Conservation (phyloP, 2,329 filamentous ascomycete species). For the Aphanoascus verrucosus region DNA sequence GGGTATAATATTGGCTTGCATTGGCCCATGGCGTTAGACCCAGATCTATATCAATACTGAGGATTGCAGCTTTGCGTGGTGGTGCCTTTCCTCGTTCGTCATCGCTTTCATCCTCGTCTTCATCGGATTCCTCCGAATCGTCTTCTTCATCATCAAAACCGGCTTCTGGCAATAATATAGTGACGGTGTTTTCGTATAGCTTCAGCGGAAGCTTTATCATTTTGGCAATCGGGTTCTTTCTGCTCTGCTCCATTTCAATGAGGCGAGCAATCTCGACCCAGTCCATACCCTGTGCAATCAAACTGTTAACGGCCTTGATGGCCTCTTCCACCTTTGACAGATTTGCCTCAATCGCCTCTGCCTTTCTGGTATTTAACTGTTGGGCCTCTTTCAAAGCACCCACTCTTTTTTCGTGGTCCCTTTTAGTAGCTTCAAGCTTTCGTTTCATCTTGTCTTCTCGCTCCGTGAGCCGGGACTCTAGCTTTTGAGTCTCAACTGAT, state of each 20-base stretch:
- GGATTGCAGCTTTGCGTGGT: constrained; percentile 24
- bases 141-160: constrained; percentile 42
- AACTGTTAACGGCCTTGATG: constrained; percentile 78
- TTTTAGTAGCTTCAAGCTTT: constrained; percentile 73
- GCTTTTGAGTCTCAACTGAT: constrained; percentile 83
- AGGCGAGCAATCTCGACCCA: constrained; percentile 86
- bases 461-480: constrained; percentile 73
- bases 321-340: constrained; percentile 84
- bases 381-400: constrained; percentile 74
- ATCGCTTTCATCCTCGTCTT: constrained; percentile 37
- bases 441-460: constrained; percentile 68
- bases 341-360: constrained; percentile 82
- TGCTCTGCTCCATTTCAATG: constrained; percentile 74
- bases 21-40: constrained; percentile 76
- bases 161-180: constrained; percentile 56
- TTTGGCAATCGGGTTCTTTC: constrained; percentile 72
- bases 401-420: constrained; percentile 75
- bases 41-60: constrained; percentile 78
- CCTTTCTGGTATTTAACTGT: constrained; percentile 73
- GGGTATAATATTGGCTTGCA: constrained; percentile 81
- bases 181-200: constrained; percentile 79
- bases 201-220: constrained; percentile 82
- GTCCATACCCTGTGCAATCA: constrained; percentile 93
- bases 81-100: constrained; percentile 19
- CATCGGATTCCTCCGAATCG: constrained; percentile 37